Base-by-base conservation (phyloP, 768 basidiomycete species). In the Hericium coralloides region DNA sequence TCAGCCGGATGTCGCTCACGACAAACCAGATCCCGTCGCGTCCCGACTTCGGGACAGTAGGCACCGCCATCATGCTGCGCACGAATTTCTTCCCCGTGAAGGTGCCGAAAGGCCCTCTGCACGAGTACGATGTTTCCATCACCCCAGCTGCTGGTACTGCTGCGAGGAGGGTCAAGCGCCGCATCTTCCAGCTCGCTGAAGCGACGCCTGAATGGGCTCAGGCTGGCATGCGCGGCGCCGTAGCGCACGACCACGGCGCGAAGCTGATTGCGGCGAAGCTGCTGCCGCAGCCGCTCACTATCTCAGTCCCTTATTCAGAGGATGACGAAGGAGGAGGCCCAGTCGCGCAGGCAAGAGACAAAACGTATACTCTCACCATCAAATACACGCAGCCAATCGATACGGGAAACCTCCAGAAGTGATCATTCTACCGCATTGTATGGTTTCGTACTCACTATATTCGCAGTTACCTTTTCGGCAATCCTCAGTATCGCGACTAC, bases 31-130 rank as follows among this genome's bases (percentile, higher is more conserved):
- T 79, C 59, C 81, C 81, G 25, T 59, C 68, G n/a, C 76, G 79
- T 26, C 79, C 79, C 18, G 73, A 70, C 54, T 80, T 73, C 63
- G 79, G 79, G 37, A 74, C 69, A 15, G 64, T 61, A 3, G 79
- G 79, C 23, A 69, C 20, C 15, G 60, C 66, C 43, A 73, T 81
- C 67, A 77, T 73, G 55, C 70, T 82, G 41, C 76, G 79, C 20
- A 67, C 79, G 2, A 81, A 81, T 55, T 80, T 80, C 68, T 81
- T 82, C 62, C 72, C 79, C 9, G 65, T 82, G 20, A 67, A 65
- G 15, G 68, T 79, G 17, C 78, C 79, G 6, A 76, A 74, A 56
- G 73, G 72, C 6, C 74, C 76, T 1, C 47, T 82, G 22, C 71
- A 72, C 59, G 79, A 81, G 56, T 81, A 81, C 56, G 76, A 76